Percentiles rank a stretch among this genome's conserved stretches.
These are phyloP conservation scores for Akanthomyces lecanii DNA, from an alignment of 2,329 filamentous ascomycete genomes.

Conservation along the genomic window DNA sequence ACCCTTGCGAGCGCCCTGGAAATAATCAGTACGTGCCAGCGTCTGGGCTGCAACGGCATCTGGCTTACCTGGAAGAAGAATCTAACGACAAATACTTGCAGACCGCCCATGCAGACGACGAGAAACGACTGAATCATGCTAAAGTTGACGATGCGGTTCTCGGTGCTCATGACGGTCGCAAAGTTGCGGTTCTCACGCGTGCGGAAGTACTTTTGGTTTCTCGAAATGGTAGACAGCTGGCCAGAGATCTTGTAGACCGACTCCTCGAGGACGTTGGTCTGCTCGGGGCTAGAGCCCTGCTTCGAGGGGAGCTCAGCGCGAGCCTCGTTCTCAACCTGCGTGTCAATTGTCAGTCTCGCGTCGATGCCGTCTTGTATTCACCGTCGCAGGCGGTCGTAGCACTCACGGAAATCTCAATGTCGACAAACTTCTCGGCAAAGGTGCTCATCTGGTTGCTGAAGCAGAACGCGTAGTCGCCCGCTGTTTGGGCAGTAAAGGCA, in stretches of 20 bases:
- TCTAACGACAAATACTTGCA: conserved; percentile 95
- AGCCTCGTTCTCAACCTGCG: conserved; percentile 83
- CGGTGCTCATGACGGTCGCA: conserved; percentile 93
- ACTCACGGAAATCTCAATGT: conserved; percentile 92
- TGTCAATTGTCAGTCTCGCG: conserved; percentile 18
- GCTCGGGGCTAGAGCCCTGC: conserved; percentile 82
- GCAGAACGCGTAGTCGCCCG: conserved; percentile 93
- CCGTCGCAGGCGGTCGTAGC: neutral
- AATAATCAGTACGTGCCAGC: conserved; percentile 10
- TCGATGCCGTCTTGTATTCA: neutral
- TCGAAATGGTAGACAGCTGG: conserved; percentile 86
- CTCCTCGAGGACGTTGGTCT: conserved; percentile 85
- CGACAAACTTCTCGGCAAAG: conserved; percentile 94
- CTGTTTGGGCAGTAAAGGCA: conserved; percentile 86
- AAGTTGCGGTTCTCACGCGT: conserved; percentile 99
- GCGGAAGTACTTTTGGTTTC: conserved; percentile 99
- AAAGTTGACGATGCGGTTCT: conserved; percentile 95
- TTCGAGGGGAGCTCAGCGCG: conserved; percentile 81
- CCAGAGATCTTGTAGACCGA: conserved; percentile 92
- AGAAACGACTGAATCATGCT: conserved; percentile 87
- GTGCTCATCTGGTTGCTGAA: conserved; percentile 99
- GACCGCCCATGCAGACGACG: conserved; percentile 89
- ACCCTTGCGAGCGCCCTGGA: conserved; percentile 61
- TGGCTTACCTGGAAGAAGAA: conserved; percentile 90
- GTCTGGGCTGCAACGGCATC: neutral